These are phyloP conservation scores for Claviceps arundinis DNA, from an alignment of 2,329 filamentous ascomycete species.

Conservation along the genomic window DNA sequence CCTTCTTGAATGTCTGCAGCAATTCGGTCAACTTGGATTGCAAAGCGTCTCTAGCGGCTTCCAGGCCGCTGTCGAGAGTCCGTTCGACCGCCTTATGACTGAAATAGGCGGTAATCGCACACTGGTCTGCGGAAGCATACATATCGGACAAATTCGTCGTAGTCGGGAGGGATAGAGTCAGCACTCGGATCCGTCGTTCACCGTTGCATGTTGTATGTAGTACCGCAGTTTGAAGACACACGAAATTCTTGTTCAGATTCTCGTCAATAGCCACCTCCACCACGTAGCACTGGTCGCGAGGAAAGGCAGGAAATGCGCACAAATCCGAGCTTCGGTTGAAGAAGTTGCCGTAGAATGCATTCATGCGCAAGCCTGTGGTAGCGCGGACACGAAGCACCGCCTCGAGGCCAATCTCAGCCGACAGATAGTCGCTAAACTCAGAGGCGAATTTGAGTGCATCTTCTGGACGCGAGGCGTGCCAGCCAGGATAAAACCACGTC, in stretches of 20 bases:
- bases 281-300: slow-evolving; percentile 91
- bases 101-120: slow-evolving; percentile 86
- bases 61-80: slow-evolving; percentile 70
- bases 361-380: slow-evolving; percentile 90
- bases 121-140: slow-evolving; percentile 90
- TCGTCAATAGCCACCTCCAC: slow-evolving; percentile 98
- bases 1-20: slow-evolving; percentile 90
- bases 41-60: slow-evolving; percentile 79
- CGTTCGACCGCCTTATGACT: slow-evolving; percentile 96
- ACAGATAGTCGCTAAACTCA: slow-evolving; percentile 95
- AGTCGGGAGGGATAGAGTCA: slow-evolving; percentile 86
- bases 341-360: slow-evolving; percentile 97
- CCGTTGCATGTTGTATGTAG: slow-evolving; percentile 97
- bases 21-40: slow-evolving; percentile 88
- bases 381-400: slow-evolving; percentile 91
- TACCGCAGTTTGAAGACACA: slow-evolving; percentile 88
- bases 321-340: slow-evolving; percentile 97
- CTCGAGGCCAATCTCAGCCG: slow-evolving; percentile 88
- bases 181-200: slow-evolving; percentile 83
- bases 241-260: slow-evolving; percentile 76
- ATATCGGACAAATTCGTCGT: slow-evolving; percentile 82
- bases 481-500: slow-evolving; percentile 96
- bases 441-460: slow-evolving; percentile 96
- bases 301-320: slow-evolving; percentile 95
- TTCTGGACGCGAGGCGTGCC: slow-evolving; percentile 86